Evolutionary conservation across 768 basidiomycete genomes (phyloP).

Genomic region (Mycena crocata): DNA sequence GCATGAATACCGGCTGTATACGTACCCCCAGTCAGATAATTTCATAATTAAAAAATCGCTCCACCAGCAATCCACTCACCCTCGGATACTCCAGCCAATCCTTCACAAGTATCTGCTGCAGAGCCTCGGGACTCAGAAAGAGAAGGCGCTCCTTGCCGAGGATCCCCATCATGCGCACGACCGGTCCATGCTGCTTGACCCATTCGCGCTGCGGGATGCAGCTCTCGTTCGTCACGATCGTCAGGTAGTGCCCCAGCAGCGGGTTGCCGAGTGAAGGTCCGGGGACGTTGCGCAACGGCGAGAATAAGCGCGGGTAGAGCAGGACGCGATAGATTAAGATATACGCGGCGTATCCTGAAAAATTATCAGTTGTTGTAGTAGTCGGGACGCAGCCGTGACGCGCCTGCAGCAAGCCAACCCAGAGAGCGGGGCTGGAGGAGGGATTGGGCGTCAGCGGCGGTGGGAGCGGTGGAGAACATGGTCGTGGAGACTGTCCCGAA

Average conservation of each 20-base stretch:
- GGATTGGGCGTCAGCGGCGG: not conserved
- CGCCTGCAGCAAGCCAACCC: conserved; percentile 15
- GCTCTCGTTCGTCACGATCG: conserved; percentile 52
- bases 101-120: conserved; percentile 57
- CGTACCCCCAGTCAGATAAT: not conserved
- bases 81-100: conserved; percentile 61
- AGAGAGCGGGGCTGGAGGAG: conserved; percentile 9
- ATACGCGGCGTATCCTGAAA: conserved; percentile 20
- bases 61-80: conserved; percentile 35
- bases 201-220: conserved; percentile 59
- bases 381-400: not conserved
- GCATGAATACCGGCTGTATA: conserved; percentile 55
- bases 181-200: conserved; percentile 58
- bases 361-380: not conserved
- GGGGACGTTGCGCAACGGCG: conserved; percentile 51
- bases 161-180: conserved; percentile 58
- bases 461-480: conserved; percentile 13
- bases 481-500: not conserved
- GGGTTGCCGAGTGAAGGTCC: conserved; percentile 49
- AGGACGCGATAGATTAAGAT: conserved; percentile 43
- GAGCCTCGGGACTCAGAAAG: conserved; percentile 56
- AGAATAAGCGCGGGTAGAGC: conserved; percentile 49
- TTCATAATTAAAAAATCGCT: not conserved
- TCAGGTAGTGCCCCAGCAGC: conserved; percentile 52
- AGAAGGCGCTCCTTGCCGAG: conserved; percentile 59